Percentiles rank a stretch among this genome's conserved stretches.
These are phyloP conservation scores for Fusarium liriodendri DNA, from an alignment of 2,329 filamentous ascomycete species.

Conservation along the genomic window DNA sequence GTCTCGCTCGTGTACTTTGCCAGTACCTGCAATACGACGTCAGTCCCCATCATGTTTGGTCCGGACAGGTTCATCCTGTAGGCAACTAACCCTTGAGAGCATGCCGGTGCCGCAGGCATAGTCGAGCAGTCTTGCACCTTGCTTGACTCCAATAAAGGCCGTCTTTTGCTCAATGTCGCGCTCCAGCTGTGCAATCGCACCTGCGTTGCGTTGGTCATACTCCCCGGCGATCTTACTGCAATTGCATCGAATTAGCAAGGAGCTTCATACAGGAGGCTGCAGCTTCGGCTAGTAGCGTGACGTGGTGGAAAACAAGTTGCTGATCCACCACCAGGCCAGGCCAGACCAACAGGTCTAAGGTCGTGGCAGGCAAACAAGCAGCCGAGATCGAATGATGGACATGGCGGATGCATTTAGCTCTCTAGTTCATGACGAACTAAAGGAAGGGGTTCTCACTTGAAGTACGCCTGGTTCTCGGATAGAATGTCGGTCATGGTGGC, in stretches of 20 bases:
- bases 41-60: not conserved
- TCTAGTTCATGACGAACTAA: not conserved
- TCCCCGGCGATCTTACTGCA: constrained; percentile 45
- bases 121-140: constrained; percentile 70
- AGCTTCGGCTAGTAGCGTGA: constrained; percentile 14
- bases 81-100: constrained; percentile 67
- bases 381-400: constrained; percentile 5
- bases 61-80: not conserved
- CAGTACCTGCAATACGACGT: constrained; percentile 33
- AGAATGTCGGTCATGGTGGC: constrained; percentile 47
- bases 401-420: not conserved
- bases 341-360: not conserved
- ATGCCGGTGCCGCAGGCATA: constrained; percentile 81
- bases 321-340: not conserved
- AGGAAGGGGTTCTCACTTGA: constrained; percentile 52
- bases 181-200: constrained; percentile 65
- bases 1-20: constrained; percentile 59
- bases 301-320: constrained; percentile 7
- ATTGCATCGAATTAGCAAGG: constrained; percentile 29
- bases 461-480: constrained; percentile 53
- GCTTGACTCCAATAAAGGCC: constrained; percentile 69
- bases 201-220: constrained; percentile 65
- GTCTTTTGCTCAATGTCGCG: constrained; percentile 63
- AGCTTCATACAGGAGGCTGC: constrained; percentile 8
- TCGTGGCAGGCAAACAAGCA: not conserved